These are phyloP conservation scores for Fistulinella prunicolor DNA, from an alignment of 768 basidiomycete genomes.

Conservation along the genomic window DNA sequence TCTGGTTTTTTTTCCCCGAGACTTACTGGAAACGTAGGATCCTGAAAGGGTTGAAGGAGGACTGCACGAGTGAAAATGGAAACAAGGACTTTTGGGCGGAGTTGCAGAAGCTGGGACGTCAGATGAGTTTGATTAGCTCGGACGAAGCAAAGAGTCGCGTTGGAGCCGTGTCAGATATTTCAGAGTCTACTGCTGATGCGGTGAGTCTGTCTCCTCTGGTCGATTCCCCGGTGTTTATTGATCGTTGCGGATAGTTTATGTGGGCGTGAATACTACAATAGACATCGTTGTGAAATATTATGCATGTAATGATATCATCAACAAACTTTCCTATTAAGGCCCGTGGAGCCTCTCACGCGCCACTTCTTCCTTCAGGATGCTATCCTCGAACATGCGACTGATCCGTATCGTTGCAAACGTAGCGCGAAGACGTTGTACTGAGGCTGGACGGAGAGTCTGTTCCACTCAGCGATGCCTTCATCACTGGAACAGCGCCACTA, in stretches of 20 bases:
- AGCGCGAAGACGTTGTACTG: too few relatives aligned
- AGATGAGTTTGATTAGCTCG: conserved; percentile 58
- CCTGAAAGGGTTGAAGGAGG: conserved; percentile 52
- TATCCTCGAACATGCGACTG: too few relatives aligned
- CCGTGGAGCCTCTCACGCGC: too few relatives aligned
- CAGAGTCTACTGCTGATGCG: conserved; percentile 51
- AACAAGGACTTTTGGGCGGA: conserved; percentile 68
- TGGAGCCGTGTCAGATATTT: conserved; percentile 55
- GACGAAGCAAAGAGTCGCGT: conserved; percentile 58
- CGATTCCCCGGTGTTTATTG: neutral
- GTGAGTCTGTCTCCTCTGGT: conserved; percentile 43
- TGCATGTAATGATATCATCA: too few relatives aligned
- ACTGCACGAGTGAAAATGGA: conserved; percentile 53
- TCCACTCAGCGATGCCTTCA: neutral
- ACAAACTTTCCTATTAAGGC: too few relatives aligned
- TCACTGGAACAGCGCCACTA: neutral
- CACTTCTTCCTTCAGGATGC: too few relatives aligned
- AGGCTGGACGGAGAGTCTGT: neutral
- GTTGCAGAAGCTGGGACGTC: conserved; percentile 48
- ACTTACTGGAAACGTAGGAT: conserved; percentile 44
- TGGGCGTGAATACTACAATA: too few relatives aligned
- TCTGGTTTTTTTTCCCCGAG: neutral
- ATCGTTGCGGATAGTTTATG: too few relatives aligned
- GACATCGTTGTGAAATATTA: too few relatives aligned
- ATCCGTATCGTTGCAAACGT: too few relatives aligned